These are phyloP conservation scores for Phytophthora pinifolia DNA, from an alignment of 352 stramenopile species.

Conservation along the genomic window DNA sequence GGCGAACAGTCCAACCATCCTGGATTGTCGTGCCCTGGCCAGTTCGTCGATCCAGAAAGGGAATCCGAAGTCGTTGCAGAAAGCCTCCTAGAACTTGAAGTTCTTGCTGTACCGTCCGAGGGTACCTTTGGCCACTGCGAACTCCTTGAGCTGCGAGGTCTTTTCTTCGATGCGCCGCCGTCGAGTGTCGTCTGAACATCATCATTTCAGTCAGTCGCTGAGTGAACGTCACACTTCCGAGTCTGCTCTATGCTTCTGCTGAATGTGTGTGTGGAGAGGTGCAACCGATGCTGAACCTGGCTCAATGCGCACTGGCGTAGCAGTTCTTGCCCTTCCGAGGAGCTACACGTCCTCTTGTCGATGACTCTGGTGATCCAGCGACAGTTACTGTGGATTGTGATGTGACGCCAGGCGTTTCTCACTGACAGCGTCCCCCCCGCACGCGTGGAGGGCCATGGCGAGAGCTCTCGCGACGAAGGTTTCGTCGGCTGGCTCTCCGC, in stretches of 20 bases:
- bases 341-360: constrained; percentile 8
- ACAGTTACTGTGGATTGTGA: too few relatives aligned
- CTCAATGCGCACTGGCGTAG: constrained; percentile 9
- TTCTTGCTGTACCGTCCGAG: constrained; percentile 2
- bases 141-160: too few relatives aligned
- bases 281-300: constrained; percentile 12
- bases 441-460: too few relatives aligned
- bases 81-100: constrained; percentile 9
- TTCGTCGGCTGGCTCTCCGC: too few relatives aligned
- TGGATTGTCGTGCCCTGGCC: constrained; percentile 20
- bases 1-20: constrained; percentile 20
- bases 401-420: too few relatives aligned
- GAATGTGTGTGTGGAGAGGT: constrained; percentile 8
- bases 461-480: too few relatives aligned
- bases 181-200: neutral
- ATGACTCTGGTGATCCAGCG: constrained; percentile 6
- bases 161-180: neutral
- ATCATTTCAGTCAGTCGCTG: neutral
- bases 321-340: neutral
- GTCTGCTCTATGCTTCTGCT: constrained; percentile 10
- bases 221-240: constrained; percentile 3
- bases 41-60: constrained; percentile 24
- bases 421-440: too few relatives aligned
- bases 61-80: constrained; percentile 7
- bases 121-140: neutral